Conservation (phyloP, 2,329 filamentous ascomycete genomes). For the Ascochyta fabae region DNA sequence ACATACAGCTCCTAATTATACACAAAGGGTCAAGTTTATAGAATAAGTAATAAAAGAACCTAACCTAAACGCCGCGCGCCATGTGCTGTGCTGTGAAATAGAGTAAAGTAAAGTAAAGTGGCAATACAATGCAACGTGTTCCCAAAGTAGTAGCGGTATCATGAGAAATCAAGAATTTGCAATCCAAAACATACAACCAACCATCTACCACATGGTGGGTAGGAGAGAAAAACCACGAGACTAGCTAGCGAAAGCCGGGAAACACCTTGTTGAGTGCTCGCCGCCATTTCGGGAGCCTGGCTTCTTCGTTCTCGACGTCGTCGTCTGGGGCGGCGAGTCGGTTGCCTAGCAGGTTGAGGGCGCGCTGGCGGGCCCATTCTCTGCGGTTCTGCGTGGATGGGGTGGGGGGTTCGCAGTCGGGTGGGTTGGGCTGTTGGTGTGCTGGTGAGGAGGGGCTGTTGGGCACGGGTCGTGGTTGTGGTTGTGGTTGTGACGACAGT, state of each 20-base stretch:
- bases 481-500: background rate
- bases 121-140: too few relatives aligned
- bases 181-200: background rate
- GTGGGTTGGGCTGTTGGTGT: constrained; percentile 1
- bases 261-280: constrained; percentile 43
- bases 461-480: too few relatives aligned
- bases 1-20: too few relatives aligned
- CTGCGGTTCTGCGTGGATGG: constrained; percentile 40
- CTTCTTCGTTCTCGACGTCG: constrained; percentile 20
- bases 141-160: too few relatives aligned
- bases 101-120: too few relatives aligned
- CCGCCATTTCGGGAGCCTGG: constrained; percentile 30
- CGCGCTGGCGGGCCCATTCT: constrained; percentile 56
- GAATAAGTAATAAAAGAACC: too few relatives aligned
- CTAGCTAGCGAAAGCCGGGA: constrained; percentile 37
- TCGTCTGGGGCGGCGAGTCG: constrained; percentile 31
- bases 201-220: background rate
- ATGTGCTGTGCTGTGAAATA: too few relatives aligned
- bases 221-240: background rate
- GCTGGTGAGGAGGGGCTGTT: too few relatives aligned
- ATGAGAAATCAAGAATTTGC: background rate
- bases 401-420: constrained; percentile 17
- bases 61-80: too few relatives aligned
- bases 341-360: constrained; percentile 52
- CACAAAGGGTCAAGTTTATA: too few relatives aligned